Base-by-base conservation (phyloP, 139 green algal genomes). In the Micractinium conductrix region DNA sequence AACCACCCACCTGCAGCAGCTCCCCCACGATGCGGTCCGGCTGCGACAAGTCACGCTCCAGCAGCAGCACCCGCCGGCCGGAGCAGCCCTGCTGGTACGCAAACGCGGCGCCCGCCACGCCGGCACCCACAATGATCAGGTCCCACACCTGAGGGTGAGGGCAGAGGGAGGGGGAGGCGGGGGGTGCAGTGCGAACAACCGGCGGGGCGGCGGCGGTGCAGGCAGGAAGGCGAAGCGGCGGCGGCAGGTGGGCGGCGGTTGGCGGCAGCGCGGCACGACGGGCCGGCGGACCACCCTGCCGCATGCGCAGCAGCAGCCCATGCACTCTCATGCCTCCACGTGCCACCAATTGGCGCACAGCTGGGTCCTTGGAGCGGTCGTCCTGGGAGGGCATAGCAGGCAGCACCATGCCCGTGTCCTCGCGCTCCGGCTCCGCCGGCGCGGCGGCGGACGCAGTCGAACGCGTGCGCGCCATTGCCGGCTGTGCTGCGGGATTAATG, bases 1-100 rank as follows among this genome's bases (percentile, higher is more conserved):
- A n/a, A n/a, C 30, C 1, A 1, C 65, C 19, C 68, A 74, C 68
- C 68, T 74, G 70, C 81, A 99, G 92, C 86, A 99, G 92, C 93
- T 99, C 97, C 0, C 97, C 97, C n/a, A 99, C 95, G 45, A 99
- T 99, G n/a, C 97, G 90, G 87, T 99, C 96, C 42, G 97, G 97
- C 92, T 99, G 94, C 9, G 78, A 72, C 14, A 99, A 84, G 79
- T 99, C 96, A 0, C 96, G 91, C 87, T 99, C 97, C 53, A 99
- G 80, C 60, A 99, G 79, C 62, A 99, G 89, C 62, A 99, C 95
- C 4, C 91, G 82, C 0, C 97, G 88, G 0, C 95, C 93, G 71
- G 93, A 88, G 88, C 48, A 62, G 67, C 60, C 84, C 72, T 99
- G 95, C 5, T 90, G 86, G 84, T 95, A 96, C 2, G 97, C 96